A percentile compares a stretch with the other conserved stretches of the same genome.
Conservation (phyloP, 257 asterid species). For the Ajuga chamaepitys region DNA sequence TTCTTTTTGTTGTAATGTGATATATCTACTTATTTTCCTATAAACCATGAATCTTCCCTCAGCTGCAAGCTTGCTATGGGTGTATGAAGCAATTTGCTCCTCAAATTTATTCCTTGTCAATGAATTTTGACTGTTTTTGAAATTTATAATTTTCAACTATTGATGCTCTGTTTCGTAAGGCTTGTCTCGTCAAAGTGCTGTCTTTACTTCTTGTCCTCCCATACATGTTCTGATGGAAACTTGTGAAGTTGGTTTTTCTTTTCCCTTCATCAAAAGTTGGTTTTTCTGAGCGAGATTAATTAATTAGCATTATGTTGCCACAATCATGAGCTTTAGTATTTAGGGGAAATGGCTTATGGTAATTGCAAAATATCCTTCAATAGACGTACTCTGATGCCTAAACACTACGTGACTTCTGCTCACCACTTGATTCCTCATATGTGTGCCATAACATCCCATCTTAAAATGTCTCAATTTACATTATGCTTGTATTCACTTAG, state of each 20-base stretch:
- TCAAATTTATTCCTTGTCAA: not conserved
- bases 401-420: not conserved
- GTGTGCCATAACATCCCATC: not conserved
- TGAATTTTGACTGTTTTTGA: not conserved
- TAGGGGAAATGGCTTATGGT: not conserved
- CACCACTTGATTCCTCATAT: not conserved
- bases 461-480: not conserved
- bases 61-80: conserved; percentile 6
- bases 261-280: not conserved
- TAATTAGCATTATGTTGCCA: conserved; percentile 3
- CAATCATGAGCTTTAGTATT: not conserved
- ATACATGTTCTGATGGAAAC: conserved; percentile 9
- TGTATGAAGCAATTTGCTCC: conserved; percentile 7
- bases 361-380: not conserved
- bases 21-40: not conserved
- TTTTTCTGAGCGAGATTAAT: not conserved
- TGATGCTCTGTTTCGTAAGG: not conserved
- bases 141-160: not conserved
- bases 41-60: conserved; percentile 3
- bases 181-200: not conserved
- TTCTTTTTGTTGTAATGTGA: conserved; percentile 1
- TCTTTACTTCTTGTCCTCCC: not conserved
- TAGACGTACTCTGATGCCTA: conserved; percentile 1
- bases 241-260: not conserved
- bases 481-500: not conserved